These are phyloP conservation scores for Filobasidium wieringae DNA, from an alignment of 768 basidiomycete species.

Conservation along the genomic window DNA sequence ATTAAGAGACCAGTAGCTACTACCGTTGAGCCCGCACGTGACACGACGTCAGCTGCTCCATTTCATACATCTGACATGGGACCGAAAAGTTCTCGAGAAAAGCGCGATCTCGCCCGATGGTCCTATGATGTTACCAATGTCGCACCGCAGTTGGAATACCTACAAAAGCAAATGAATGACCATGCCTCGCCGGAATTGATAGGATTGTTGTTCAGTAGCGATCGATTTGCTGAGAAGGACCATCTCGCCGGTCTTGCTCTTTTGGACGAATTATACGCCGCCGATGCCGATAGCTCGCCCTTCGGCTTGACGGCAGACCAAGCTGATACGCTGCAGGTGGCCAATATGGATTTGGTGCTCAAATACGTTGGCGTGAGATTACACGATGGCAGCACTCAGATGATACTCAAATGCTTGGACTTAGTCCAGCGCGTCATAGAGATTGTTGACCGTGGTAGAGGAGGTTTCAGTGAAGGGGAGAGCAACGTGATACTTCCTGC, in stretches of 20 bases:
- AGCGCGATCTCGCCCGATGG: slow-evolving; percentile 65
- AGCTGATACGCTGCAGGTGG: slow-evolving; percentile 56
- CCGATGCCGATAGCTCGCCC: slow-evolving; percentile 47
- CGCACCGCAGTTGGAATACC: slow-evolving; percentile 71
- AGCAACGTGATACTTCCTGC: slow-evolving; percentile 80
- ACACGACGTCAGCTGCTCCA: background rate
- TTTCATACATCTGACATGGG: slow-evolving; percentile 37
- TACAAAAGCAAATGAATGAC: slow-evolving; percentile 86
- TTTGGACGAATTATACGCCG: slow-evolving; percentile 63
- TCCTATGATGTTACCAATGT: slow-evolving; percentile 72
- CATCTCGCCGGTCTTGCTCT: slow-evolving; percentile 63
- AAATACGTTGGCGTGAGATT: slow-evolving; percentile 87
- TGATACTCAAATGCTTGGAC: slow-evolving; percentile 57
- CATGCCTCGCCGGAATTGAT: slow-evolving; percentile 64
- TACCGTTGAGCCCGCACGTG: background rate
- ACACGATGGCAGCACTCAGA: slow-evolving; percentile 41
- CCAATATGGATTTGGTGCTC: slow-evolving; percentile 79
- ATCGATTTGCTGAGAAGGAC: slow-evolving; percentile 90
- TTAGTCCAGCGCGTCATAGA: slow-evolving; percentile 65
- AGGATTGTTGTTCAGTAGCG: slow-evolving; percentile 76
- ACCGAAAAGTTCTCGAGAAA: slow-evolving; percentile 54
- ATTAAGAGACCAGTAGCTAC: background rate
- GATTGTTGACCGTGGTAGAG: slow-evolving; percentile 63
- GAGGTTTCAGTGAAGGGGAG: slow-evolving; percentile 66
- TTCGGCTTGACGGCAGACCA: slow-evolving; percentile 44